Percentiles rank a stretch among this genome's conserved stretches.
Evolutionary conservation across 805 yeast species (phyloP).

Genomic region (Sporopachydermia quercuum): DNA sequence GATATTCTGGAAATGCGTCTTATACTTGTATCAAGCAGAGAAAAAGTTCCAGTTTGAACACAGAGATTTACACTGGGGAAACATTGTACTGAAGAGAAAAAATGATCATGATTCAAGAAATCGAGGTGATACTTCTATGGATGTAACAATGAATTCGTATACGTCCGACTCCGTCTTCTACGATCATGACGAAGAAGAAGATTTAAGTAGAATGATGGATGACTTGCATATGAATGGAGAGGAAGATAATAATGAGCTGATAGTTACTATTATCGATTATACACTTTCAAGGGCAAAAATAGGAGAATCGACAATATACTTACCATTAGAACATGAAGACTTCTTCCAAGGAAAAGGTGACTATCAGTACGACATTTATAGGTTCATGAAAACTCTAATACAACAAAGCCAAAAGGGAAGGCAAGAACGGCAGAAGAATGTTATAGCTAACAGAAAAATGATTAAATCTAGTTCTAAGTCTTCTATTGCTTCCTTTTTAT

Average conservation of each 20-base stretch:
- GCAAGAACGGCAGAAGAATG: slow-evolving; percentile 3
- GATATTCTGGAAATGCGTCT: slow-evolving; percentile 40
- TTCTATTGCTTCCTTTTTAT: slow-evolving; percentile 2
- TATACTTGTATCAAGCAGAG: slow-evolving; percentile 38
- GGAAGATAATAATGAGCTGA: slow-evolving; percentile 9
- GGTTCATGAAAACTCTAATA: slow-evolving; percentile 31
- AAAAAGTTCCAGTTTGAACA: slow-evolving; percentile 44
- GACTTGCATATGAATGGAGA: slow-evolving; percentile 7
- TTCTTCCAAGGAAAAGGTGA: slow-evolving; percentile 48
- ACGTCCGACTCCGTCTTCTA: slow-evolving; percentile 3
- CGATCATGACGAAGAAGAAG: slow-evolving; percentile 3
- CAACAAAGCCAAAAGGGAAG: slow-evolving; percentile 4
- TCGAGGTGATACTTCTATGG: slow-evolving; percentile 6
- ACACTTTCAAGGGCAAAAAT: slow-evolving; percentile 34
- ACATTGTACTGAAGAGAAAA: slow-evolving; percentile 30
- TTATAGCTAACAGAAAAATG: background rate
- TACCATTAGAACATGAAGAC: slow-evolving; percentile 40
- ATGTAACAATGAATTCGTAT: slow-evolving; percentile 3
- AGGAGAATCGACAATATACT: background rate
- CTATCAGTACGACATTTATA: slow-evolving; percentile 46
- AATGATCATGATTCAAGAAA: slow-evolving; percentile 10
- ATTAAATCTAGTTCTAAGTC: background rate
- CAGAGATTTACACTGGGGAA: slow-evolving; percentile 55
- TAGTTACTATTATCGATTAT: slow-evolving; percentile 42
- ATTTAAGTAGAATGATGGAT: slow-evolving; percentile 3